Base-by-base conservation (phyloP, 2,329 filamentous ascomycete genomes). In the Dactylellina cionopaga region DNA sequence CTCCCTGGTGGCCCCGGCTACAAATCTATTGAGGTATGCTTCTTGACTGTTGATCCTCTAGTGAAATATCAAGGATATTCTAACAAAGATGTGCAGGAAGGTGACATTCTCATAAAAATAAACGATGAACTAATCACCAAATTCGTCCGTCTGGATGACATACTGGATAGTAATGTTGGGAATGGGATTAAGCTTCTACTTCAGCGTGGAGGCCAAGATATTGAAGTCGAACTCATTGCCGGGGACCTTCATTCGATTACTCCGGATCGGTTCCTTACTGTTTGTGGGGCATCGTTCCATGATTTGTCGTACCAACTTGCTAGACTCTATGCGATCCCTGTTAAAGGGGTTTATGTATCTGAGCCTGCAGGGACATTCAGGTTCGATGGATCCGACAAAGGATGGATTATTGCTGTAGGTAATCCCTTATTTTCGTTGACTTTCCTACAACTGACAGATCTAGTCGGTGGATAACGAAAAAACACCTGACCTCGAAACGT, bases 281-380 rank as follows among this genome's bases (percentile, higher is more conserved):
- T 98, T 43, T 92, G 93, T 41, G 96, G 95, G 17, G 95, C 89
- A 22, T 94, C 92, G 69, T 98, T 99, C 83, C 96, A 99, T 82
- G 88, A 96, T 79, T 84, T 99, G 15, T 99, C 96, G 0, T 99
- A 99, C 80, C 95, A 99, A 79, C 93, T 98, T 81, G 92, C 95
- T n/a, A 89, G 95, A 7, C 86, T 97, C 3, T 98, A 97, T 80
- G 94, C 93, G 31, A 93, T 99, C 66, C 89, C 93, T 7, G 90
- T 92, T 77, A 90, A 92, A 80, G 95, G 95, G 31, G 92, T 99
- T 15, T 99, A 92, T 79, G 90, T 98, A 69, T 98, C 93, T 78
- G 95, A 99, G 81, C 92, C 94, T 3, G 90, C 92, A 1, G 95
- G 95, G 1, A 96, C 95, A 0, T 99, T 98, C 84, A 89, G 93